Conservation (phyloP, 331 rosid species). For the Rosa hybrid region DNA sequence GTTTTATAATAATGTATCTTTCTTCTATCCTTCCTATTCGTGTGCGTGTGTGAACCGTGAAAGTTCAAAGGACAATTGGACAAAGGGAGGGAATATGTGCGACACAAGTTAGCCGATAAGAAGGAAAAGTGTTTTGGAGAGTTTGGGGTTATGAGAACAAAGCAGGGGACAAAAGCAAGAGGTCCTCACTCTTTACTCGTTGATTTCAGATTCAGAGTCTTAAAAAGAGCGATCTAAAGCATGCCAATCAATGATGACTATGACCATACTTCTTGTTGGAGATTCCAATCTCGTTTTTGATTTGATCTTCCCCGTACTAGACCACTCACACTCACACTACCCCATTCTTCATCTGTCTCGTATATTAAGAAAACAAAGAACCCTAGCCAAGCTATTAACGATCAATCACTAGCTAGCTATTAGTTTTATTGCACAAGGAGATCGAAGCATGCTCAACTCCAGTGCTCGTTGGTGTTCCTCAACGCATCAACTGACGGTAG, state of each 20-base stretch:
- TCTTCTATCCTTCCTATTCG: background rate
- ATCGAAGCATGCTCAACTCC: background rate
- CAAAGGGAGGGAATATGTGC: constrained; percentile 27
- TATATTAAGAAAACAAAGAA: background rate
- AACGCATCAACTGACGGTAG: background rate
- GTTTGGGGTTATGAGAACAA: constrained; percentile 9
- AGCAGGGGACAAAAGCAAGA: constrained; percentile 34
- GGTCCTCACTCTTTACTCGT: constrained; percentile 5
- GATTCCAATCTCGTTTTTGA: constrained; percentile 23
- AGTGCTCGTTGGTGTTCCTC: background rate
- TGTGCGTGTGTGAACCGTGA: background rate
- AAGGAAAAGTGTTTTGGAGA: constrained; percentile 6
- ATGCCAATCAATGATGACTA: constrained; percentile 10
- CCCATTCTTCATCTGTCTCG: constrained; percentile 1
- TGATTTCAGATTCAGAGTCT: constrained; percentile 9
- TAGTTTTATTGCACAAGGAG: background rate
- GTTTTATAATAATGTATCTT: background rate
- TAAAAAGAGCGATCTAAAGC: constrained; percentile 25
- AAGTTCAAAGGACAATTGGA: background rate
- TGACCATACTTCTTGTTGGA: constrained; percentile 19
- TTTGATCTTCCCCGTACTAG: background rate
- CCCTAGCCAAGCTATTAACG: background rate
- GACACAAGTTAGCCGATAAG: constrained; percentile 16
- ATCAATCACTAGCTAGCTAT: background rate
- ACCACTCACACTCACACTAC: background rate